Base-by-base conservation (phyloP, 1,139 yeast species). In the Saccharomyces hybrid region DNA sequence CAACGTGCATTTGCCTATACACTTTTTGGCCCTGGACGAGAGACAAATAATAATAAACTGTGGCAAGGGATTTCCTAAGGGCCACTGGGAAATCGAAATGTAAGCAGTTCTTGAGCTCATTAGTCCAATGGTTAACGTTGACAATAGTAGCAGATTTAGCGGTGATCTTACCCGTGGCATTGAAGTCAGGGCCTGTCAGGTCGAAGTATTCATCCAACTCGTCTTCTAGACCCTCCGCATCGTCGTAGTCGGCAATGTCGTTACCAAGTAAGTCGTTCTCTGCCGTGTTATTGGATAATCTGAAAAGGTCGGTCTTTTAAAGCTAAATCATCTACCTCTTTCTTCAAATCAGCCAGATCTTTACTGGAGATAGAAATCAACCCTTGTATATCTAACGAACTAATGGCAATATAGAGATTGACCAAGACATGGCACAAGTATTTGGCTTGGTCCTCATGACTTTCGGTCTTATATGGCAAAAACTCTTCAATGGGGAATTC, bases 121-220 rank as follows among this genome's bases (percentile, higher is more conserved):
- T 84, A 0, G 97, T 87, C 97, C 97, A 91, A 58, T 87, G 88
- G 54, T 86, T 79, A 8, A 88, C 85, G 47, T 85, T 80, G 8
- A 87, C 83, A 4, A 87, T 84, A 0, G 93, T 83, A 0, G 95
- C 87, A 0, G 88, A 82, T 61, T 80, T 78, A 3, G 86, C 83
- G 2, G 84, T 77, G 14, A 82, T 78, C 59, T 83, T 83, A 57
- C 84, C 77, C 12, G 74, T 82, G 55, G 81, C 74, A 42, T 76
- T 76, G 50, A 72, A 79, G 44, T 76, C 78, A 2, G 77, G 80
- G 42, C 76, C 80, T 4, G 69, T 73, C n/a, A 68, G 70, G 48
- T 72, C 75, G 2, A 70, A 70, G 48, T 66, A 72, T 11, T 72
- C 77, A n/a, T 73, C 76, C 16, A 70, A 73, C 42, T 72, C 72